Conservation (phyloP, 192 early-diverging fungal species). For the Globomyces pollinis-pini region DNA sequence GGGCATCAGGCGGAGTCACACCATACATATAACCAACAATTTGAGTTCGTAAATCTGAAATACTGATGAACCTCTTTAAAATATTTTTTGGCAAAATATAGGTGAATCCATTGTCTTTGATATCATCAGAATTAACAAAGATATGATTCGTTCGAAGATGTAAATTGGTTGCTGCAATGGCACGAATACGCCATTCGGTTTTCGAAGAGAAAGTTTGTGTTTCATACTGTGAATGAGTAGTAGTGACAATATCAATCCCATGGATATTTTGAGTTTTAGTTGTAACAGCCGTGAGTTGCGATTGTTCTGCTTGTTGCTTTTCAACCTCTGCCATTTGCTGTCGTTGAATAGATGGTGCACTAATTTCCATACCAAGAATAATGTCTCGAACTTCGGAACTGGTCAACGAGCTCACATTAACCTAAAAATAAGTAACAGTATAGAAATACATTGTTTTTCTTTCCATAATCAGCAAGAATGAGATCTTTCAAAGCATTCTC, state of each 20-base stretch:
- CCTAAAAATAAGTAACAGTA: conserved; percentile 39
- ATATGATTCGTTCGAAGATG: conserved; percentile 93
- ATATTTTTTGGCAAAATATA: conserved; percentile 98
- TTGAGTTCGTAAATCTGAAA: conserved; percentile 91
- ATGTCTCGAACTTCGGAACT: conserved; percentile 97
- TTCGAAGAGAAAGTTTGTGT: conserved; percentile 96
- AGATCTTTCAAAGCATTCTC: conserved; percentile 93
- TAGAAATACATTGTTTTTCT: conserved; percentile 96
- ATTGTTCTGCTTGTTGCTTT: conserved; percentile 86
- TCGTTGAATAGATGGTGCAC: conserved; percentile 89
- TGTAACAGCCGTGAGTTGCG: conserved; percentile 89
- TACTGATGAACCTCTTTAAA: conserved; percentile 90
- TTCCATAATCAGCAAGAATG: conserved; percentile 97
- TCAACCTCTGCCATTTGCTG: conserved; percentile 98
- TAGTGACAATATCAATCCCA: conserved; percentile 98
- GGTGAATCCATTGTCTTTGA: conserved; percentile 88
- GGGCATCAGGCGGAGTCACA: conserved; percentile 76
- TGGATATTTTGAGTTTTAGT: conserved; percentile 96
- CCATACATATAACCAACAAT: conserved; percentile 94
- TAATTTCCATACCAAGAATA: conserved; percentile 98
- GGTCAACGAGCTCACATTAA: conserved; percentile 93
- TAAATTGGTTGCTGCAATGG: conserved; percentile 94
- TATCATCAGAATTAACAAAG: conserved; percentile 93
- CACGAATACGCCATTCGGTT: conserved; percentile 97
- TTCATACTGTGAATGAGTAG: conserved; percentile 94